A percentile compares a stretch with the other conserved stretches of the same genome.
These are phyloP conservation scores for Mycena metata DNA, from an alignment of 768 basidiomycete species.

Conservation along the genomic window DNA sequence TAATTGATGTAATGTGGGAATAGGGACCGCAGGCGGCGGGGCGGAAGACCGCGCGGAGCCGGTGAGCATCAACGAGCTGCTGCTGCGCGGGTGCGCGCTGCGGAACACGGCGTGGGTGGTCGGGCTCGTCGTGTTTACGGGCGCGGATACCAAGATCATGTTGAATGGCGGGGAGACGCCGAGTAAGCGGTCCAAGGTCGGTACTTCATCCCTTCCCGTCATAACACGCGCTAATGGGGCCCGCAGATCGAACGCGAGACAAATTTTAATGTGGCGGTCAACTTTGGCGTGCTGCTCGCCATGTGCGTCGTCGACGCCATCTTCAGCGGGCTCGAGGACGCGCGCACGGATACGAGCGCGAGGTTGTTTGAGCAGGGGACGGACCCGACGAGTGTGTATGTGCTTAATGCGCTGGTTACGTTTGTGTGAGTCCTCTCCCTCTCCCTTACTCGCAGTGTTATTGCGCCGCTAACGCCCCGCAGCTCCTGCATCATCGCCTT, in stretches of 20 bases:
- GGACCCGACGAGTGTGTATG: constrained; percentile 70
- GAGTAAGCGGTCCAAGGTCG: constrained; percentile 88
- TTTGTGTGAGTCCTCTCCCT: constrained; percentile 84
- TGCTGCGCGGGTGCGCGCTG: constrained; percentile 91
- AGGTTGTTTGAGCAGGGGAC: constrained; percentile 78
- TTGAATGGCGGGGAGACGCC: constrained; percentile 93
- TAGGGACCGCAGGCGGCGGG: too few relatives aligned
- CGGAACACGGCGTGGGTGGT: constrained; percentile 95
- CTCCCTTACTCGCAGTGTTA: too few relatives aligned
- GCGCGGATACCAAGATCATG: constrained; percentile 93
- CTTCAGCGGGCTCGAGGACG: constrained; percentile 80
- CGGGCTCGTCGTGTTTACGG: constrained; percentile 94
- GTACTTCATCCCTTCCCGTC: too few relatives aligned
- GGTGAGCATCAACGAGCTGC: constrained; percentile 91
- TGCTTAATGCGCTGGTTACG: constrained; percentile 86
- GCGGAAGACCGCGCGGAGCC: constrained; percentile 56
- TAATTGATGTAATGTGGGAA: too few relatives aligned
- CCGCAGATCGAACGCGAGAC: constrained; percentile 96
- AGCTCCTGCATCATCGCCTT: constrained; percentile 96
- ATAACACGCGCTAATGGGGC: too few relatives aligned
- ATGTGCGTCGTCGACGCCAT: constrained; percentile 87
- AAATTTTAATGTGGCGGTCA: constrained; percentile 97
- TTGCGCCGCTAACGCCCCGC: too few relatives aligned
- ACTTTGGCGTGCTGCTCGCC: constrained; percentile 81
- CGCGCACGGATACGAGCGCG: constrained; percentile 71